These are phyloP conservation scores for Leccinum solheimii DNA, from an alignment of 1,284 basidiomycete genomes.

Conservation along the genomic window DNA sequence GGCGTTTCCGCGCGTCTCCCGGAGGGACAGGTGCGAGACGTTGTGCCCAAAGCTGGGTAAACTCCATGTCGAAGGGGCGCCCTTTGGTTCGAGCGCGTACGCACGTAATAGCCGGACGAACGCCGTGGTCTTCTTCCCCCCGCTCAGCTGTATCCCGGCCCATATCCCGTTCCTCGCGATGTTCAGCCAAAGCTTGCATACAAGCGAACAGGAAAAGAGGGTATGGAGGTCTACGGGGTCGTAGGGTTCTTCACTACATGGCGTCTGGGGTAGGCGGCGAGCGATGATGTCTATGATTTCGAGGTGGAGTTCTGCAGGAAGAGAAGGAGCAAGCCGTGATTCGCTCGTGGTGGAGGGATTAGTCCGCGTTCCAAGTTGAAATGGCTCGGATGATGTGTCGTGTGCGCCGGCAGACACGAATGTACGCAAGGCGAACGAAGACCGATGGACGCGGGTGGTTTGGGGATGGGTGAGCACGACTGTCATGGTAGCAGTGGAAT, in stretches of 20 bases:
- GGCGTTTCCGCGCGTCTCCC: constrained; percentile 32
- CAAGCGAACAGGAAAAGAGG: constrained; percentile 36
- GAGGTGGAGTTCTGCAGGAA: constrained; percentile 35
- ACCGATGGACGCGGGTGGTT: constrained; percentile 1
- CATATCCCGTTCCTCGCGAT: constrained; percentile 35
- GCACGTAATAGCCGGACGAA: constrained; percentile 20
- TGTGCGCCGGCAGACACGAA: background rate
- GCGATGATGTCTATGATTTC: constrained; percentile 31
- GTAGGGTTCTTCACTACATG: constrained; percentile 12
- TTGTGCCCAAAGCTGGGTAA: constrained; percentile 29
- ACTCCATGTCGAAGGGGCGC: constrained; percentile 1
- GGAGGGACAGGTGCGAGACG: constrained; percentile 28
- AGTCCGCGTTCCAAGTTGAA: background rate
- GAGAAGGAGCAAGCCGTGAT: constrained; percentile 16
- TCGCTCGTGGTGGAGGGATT: constrained; percentile 3
- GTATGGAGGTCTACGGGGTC: constrained; percentile 26
- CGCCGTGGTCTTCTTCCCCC: constrained; percentile 20
- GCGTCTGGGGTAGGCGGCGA: constrained; percentile 13
- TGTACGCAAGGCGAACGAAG: constrained; percentile 4
- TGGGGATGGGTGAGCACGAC: constrained; percentile 11
- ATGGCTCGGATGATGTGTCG: background rate
- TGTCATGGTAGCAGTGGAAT: constrained; percentile 17
- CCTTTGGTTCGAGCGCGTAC: constrained; percentile 12
- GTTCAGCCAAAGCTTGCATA: constrained; percentile 36
- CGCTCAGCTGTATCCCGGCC: constrained; percentile 22